Conservation (phyloP, 129 eudicot genomes). For the Tanacetum coccineum region DNA sequence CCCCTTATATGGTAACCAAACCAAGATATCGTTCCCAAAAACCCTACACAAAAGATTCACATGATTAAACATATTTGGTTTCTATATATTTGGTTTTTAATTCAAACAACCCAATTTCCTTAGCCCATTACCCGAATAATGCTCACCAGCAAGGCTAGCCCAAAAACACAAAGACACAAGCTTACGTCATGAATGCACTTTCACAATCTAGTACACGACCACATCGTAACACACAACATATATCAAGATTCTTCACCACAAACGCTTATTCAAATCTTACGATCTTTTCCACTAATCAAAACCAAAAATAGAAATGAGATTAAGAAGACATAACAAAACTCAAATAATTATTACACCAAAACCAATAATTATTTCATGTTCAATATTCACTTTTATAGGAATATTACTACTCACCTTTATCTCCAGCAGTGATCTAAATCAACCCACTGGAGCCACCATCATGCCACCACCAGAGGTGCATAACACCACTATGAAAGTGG, state of each 20-base stretch:
- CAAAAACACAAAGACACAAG: not conserved
- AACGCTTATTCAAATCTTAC: not conserved
- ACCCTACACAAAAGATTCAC: no score
- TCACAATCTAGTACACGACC: conserved; percentile 12
- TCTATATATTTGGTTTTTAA: no score
- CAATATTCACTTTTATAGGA: conserved; percentile 31
- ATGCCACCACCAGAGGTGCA: conserved; percentile 17
- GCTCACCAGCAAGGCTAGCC: not conserved
- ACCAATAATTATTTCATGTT: conserved; percentile 17
- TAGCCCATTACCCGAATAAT: no score
- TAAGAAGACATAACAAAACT: conserved; percentile 15
- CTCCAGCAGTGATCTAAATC: conserved; percentile 36
- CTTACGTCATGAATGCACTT: not conserved
- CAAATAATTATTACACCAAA: conserved; percentile 14
- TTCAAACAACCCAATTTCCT: no score
- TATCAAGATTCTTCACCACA: conserved; percentile 11
- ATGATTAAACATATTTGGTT: no score
- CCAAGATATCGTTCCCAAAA: no score
- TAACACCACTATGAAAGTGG: not conserved
- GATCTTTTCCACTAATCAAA: conserved; percentile 2
- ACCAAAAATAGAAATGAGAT: conserved; percentile 15
- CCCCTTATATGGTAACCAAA: no score
- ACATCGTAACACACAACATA: conserved; percentile 16
- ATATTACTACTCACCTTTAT: conserved; percentile 26
- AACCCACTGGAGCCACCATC: conserved; percentile 20